Evolutionary conservation across 257 asterid genomes (phyloP).

Genomic region (Solanum arcanum): DNA sequence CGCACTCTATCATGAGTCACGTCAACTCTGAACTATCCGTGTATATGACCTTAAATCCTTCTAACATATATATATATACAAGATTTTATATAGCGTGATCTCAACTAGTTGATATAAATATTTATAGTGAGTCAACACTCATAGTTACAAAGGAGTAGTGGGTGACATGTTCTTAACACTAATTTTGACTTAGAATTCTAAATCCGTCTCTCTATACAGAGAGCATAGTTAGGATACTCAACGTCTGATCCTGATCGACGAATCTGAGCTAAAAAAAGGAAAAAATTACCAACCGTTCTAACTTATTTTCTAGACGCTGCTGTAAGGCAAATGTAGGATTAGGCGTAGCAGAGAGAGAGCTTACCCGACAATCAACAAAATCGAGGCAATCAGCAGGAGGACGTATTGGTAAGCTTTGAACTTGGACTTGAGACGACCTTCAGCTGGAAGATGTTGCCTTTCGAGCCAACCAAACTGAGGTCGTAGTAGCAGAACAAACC

Average conservation of each 20-base stretch:
- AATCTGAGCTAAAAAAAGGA: too few relatives aligned
- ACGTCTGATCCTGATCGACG: background rate
- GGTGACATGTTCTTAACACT: background rate
- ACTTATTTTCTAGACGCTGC: background rate
- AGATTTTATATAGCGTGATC: background rate
- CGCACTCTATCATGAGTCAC: background rate
- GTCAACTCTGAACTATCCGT: background rate
- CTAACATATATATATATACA: background rate
- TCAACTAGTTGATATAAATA: background rate
- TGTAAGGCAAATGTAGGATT: background rate
- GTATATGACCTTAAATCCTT: background rate
- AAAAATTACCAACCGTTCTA: background rate
- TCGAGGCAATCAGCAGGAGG: constrained; percentile 29
- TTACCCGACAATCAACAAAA: constrained; percentile 60
- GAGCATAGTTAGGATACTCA: background rate
- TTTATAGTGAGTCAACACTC: background rate
- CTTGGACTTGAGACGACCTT: constrained; percentile 58
- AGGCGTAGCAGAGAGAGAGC: background rate
- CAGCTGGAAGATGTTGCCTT: constrained; percentile 38
- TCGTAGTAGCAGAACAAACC: constrained; percentile 56
- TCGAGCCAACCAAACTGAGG: constrained; percentile 86
- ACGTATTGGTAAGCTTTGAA: constrained; percentile 49
- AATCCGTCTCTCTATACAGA: background rate
- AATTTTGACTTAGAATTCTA: background rate
- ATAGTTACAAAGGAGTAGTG: background rate